Percentiles rank a stretch among this genome's conserved stretches.
Conservation (phyloP, 2,329 filamentous ascomycete species). For the Neophaeococcomyces mojaviensis region DNA sequence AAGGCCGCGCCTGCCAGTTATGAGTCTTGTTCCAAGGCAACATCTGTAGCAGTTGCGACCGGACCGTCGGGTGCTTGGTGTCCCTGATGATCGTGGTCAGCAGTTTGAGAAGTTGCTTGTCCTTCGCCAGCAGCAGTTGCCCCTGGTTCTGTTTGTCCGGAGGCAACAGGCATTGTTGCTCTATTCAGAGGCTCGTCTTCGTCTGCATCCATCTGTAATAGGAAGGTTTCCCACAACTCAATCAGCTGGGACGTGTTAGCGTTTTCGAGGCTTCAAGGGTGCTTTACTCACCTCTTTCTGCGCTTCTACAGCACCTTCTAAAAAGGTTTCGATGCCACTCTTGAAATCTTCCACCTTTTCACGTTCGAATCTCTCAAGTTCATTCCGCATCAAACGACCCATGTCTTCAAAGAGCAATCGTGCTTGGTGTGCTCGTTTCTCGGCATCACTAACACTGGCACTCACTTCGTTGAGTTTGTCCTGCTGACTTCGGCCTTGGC, state of each 20-base stretch:
- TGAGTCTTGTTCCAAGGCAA: constrained; percentile 21
- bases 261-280: background rate
- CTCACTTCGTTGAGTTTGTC: constrained; percentile 87
- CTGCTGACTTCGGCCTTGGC: constrained; percentile 92
- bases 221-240: constrained; percentile 97
- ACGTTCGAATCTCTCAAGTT: constrained; percentile 87
- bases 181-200: constrained; percentile 54
- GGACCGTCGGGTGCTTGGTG: background rate
- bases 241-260: constrained; percentile 55
- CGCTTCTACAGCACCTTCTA: constrained; percentile 93
- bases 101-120: constrained; percentile 4
- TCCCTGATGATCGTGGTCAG: background rate
- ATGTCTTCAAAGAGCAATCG: constrained; percentile 92
- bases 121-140: background rate
- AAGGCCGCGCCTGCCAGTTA: background rate
- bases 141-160: background rate
- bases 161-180: constrained; percentile 26
- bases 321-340: constrained; percentile 91
- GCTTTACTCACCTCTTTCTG: constrained; percentile 78
- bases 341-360: constrained; percentile 99
- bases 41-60: constrained; percentile 17
- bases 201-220: constrained; percentile 90
- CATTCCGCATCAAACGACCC: constrained; percentile 82
- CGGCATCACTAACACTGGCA: constrained; percentile 89
- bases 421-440: constrained; percentile 85